These are phyloP conservation scores for Wallacemonas sp. DNA, from an alignment of 208 protist genomes.

Conservation along the genomic window DNA sequence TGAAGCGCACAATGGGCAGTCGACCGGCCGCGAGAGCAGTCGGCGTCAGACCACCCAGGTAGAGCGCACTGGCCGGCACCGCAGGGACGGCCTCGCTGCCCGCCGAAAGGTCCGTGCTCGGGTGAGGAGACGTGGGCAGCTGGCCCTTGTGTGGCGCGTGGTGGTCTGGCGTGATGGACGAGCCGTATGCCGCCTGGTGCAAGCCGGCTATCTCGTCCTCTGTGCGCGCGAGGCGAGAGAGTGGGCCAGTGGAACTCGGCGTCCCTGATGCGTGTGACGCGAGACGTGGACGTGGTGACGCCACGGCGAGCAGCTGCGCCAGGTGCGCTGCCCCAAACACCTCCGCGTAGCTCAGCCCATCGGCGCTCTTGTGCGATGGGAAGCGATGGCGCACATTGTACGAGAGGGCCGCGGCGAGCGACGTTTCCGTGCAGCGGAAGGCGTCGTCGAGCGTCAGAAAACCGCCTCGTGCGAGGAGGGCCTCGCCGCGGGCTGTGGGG, in stretches of 20 bases:
- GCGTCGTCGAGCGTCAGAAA: slow-evolving; percentile 48
- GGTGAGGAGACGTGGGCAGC: too few species aligned
- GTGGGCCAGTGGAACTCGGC: too few species aligned
- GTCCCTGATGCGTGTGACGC: neutral
- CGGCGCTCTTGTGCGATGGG: neutral
- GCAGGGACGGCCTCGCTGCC: too few species aligned
- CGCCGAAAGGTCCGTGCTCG: too few species aligned
- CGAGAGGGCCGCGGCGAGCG: slow-evolving; percentile 35
- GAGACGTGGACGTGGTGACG: neutral
- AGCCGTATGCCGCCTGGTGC: too few species aligned
- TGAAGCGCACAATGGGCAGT: slow-evolving; percentile 57
- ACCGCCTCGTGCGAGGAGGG: slow-evolving; percentile 43
- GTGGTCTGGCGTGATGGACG: too few species aligned
- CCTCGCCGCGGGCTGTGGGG: slow-evolving; percentile 27
- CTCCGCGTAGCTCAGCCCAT: slow-evolving; percentile 36
- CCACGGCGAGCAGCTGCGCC: slow-evolving; percentile 27
- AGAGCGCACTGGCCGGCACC: slow-evolving; percentile 23
- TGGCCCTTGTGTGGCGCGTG: too few species aligned
- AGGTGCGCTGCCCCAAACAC: slow-evolving; percentile 36
- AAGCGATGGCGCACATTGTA: slow-evolving; percentile 34
- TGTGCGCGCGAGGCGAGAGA: neutral
- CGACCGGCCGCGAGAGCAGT: slow-evolving; percentile 25
- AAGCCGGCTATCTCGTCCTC: too few species aligned
- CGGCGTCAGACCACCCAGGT: slow-evolving; percentile 30
- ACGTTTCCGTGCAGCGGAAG: slow-evolving; percentile 60